phyloP scores from a whole-genome alignment of 805 yeast species.

The Lipomyces yamanashiensis region DNA sequence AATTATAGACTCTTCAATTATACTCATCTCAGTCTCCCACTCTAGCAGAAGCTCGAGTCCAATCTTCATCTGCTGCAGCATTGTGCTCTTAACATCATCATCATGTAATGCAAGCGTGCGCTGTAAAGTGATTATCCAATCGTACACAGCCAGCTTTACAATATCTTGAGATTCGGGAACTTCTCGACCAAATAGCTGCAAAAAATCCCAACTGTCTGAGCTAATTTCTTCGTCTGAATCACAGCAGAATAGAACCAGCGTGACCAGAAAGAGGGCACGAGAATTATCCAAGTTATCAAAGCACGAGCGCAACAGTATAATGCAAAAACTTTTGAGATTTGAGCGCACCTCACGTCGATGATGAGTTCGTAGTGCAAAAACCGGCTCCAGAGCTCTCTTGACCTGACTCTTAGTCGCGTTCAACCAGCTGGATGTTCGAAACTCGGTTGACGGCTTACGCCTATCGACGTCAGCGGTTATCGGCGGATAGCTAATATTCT shows the following conservation, averaged over 20 bases:
- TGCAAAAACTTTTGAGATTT: slow-evolving; percentile 44
- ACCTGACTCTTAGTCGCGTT: slow-evolving; percentile 58
- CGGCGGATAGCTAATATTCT: neutral
- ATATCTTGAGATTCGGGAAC: slow-evolving; percentile 23
- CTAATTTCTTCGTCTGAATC: slow-evolving; percentile 23
- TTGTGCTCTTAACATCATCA: slow-evolving; percentile 26
- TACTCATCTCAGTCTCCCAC: slow-evolving; percentile 23
- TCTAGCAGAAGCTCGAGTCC: slow-evolving; percentile 25
- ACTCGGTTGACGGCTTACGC: neutral
- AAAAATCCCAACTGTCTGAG: slow-evolving; percentile 10
- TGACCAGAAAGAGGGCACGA: slow-evolving; percentile 48
- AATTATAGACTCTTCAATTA: slow-evolving; percentile 23
- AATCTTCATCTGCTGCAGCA: slow-evolving; percentile 10
- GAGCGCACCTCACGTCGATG: slow-evolving; percentile 46
- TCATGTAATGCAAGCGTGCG: slow-evolving; percentile 39
- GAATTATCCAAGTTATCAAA: slow-evolving; percentile 47
- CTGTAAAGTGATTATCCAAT: slow-evolving; percentile 43
- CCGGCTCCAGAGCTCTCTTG: slow-evolving; percentile 50
- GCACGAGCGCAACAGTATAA: slow-evolving; percentile 45
- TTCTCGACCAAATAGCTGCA: slow-evolving; percentile 19
- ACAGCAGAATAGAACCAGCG: slow-evolving; percentile 41
- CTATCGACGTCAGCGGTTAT: neutral
- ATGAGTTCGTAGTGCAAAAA: slow-evolving; percentile 43
- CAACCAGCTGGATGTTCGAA: slow-evolving; percentile 59
- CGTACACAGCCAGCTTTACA: slow-evolving; percentile 36